Evolutionary conservation across 2,329 filamentous ascomycete species (phyloP), one percentile per base, ranked within the genome.

Genomic region (Davidsoniella neocaledoniae): DNA sequence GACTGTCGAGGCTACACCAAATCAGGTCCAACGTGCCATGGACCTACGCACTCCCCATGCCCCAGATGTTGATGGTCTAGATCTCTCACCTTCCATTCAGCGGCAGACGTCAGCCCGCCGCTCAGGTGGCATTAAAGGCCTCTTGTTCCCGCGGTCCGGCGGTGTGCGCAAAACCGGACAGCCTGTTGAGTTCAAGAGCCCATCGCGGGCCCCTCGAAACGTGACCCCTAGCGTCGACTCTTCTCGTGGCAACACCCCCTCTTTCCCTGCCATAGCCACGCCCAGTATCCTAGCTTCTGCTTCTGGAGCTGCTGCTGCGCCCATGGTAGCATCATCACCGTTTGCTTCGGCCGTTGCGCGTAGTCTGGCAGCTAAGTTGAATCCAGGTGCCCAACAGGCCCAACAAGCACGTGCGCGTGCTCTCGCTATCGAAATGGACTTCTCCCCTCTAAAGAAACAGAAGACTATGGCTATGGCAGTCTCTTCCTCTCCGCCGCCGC

Each of bases 101-200:
- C 51, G 42, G 8, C 44, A 29, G 29, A 33, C 47, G 5, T 49
- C 51, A 3, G 38, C 43, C 25, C 43, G 43, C 3, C 43, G 51
- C 9, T 50, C 42, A 4, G 48, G 51, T 19, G 51, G 51, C 2
- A 44, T 53, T 12, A 49, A 50, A 17, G 51, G 47, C 23, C 29
- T 53, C 3, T 19, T 53, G 5, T 53, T 53, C 25, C 51, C 51
- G 2, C 39, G 42, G 7, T 49, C 51, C 4, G 47, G 39, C 5
- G 43, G 45, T 3, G 14, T 23, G 2, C 46, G 47, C n/a, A 44
- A 36, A 17, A 21, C 42, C 10, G 40, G 47, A 10, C 26, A 39
- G 6, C 50, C 50, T 12, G 29, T 52, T 6, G 50, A 49, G 29
- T 52, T 52, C 38, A 52, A 52, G 33, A 52, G 50, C 23, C 50